Evolutionary conservation across 805 yeast genomes (phyloP), one percentile per base, ranked within the genome.

Genomic region (Barnettozyma pratensis): DNA sequence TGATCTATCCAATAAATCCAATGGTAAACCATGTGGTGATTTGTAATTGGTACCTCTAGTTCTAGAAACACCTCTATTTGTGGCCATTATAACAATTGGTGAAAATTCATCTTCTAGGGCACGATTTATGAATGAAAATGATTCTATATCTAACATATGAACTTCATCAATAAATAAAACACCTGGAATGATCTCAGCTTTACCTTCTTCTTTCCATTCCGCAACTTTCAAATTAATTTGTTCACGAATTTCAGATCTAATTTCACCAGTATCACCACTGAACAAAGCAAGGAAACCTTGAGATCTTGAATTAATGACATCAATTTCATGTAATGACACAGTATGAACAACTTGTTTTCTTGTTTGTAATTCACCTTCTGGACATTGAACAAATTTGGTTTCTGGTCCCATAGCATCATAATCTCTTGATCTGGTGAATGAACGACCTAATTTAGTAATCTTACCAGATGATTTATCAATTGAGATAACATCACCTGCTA

Each of bases 361-460:
- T 64, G 88, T 87, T 72, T 94, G 99, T 63, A 94, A 80, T 73
- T 94, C 99, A 49, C 99, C 99, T 67, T 94, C 97, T 37, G 99
- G 99, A 65, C 96, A 86, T 69, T 94, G 97, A 50, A 94, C 96
- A 66, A 94, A 94, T 69, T 90, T 91, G 44, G 97, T 91, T 55
- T 95, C 98, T 46, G 97, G 96, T 25, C 96, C 96, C 96, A 90
- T 89, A 41, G 98, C 97, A 70, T 94, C 99, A 68, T 94, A 94
- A 69, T 94, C 99, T 60, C 99, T 80, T 6, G 97, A 95, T 59
- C 97, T 81, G 6, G 98, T 84, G 69, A 89, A 95, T 0, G 97
- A 91, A 69, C 97, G 83, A 52, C 99, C 99, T 55, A 94, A 79
- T 68, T 92, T 89, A 48, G 94, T 83, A 60, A 94, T 88, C 55